Evolutionary conservation across 805 yeast genomes (phyloP), one percentile per base, ranked within the genome.

Genomic region (Wickerhamomyces xylosicus): DNA sequence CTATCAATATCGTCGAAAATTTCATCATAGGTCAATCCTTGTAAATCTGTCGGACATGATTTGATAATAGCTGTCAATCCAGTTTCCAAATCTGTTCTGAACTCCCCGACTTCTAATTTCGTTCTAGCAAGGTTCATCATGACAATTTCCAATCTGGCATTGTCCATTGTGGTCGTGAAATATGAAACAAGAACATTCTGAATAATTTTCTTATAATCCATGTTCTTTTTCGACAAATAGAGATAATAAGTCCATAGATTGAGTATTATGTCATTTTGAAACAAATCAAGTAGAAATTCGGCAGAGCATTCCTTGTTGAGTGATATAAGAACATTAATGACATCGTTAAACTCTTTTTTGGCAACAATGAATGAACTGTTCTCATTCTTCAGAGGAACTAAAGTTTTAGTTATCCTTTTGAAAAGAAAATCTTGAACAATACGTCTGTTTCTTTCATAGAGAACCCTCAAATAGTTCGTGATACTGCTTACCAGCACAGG

Each of bases 261-360:
- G 34, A 60, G 36, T 21, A 52, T 53, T 35, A 64, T 57, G 15
- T 15, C 13, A 20, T 38, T 39, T 8, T 49, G 39, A 38, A 48
- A 51, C 19, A 74, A 38, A 11, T 50, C 58, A 15, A 45, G 44
- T 8, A 69, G 40, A 14, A 74, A 50, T 3, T 59, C 64, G 1
- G 44, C 41, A 1, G 63, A 54, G 1, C 66, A 46, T 34, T 66
- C 68, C 47, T 75, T 75, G 0, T 79, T 60, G 9, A 85, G 48
- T 0, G 90, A 77, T 1, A 81, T 56, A n/a, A 80, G 47, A 0
- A 80, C 85, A 54, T 81, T 81, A 18, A 83, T 62, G 4, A 66
- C 63, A 53, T 81, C 78, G 48, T 82, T 80, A 16, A 83, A 54
- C 4, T 67, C 66, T 16, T 65, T 62, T 37, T 74, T 81, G 6